Evolutionary conservation across 2,329 filamentous ascomycete species (phyloP).

Genomic region (Lachnellula hyalina): DNA sequence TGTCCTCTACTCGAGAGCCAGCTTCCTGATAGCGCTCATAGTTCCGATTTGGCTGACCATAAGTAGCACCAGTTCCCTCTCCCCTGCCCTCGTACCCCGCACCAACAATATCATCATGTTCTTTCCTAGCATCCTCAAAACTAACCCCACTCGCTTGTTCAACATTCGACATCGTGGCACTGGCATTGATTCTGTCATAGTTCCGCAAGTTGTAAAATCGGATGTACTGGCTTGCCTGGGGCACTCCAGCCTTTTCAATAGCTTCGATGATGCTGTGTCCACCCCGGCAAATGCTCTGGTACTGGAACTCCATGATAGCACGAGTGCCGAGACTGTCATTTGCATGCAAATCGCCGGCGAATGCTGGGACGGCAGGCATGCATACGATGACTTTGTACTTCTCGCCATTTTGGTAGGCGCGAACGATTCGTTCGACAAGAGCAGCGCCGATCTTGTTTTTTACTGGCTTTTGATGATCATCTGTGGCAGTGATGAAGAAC

Average conservation of each 20-base stretch:
- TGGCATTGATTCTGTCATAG: constrained; percentile 77
- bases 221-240: constrained; percentile 66
- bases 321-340: constrained; percentile 71
- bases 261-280: constrained; percentile 73
- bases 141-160: constrained; percentile 59
- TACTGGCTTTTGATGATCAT: constrained; percentile 63
- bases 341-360: constrained; percentile 71
- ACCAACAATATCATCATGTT: constrained; percentile 55
- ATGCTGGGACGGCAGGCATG: constrained; percentile 76
- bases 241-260: constrained; percentile 58
- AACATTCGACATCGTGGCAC: constrained; percentile 52
- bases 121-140: constrained; percentile 61
- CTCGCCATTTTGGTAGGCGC: constrained; percentile 59
- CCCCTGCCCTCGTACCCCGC: constrained; percentile 37
- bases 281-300: constrained; percentile 71
- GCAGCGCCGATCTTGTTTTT: constrained; percentile 73
- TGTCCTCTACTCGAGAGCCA: constrained; percentile 47
- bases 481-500: constrained; percentile 84
- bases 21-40: constrained; percentile 62
- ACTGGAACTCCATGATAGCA: constrained; percentile 87
- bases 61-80: constrained; percentile 31
- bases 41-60: constrained; percentile 31
- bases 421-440: constrained; percentile 71
- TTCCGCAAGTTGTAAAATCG: constrained; percentile 80
- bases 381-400: constrained; percentile 70